Base-by-base conservation (phyloP, 306 rosid species). In the Arachis hypogaea region DNA sequence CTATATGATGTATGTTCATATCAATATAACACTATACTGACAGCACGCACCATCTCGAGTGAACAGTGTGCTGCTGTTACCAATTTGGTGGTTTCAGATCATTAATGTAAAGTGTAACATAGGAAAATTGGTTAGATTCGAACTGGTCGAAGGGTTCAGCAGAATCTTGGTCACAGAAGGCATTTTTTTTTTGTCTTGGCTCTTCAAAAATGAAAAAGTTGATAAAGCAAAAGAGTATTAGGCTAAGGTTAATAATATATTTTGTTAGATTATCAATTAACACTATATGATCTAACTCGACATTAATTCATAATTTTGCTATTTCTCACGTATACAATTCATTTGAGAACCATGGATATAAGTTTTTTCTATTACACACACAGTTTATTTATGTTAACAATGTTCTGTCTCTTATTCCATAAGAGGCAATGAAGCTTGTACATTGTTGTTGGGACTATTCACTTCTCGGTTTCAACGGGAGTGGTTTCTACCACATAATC, bases 401-500 rank as follows among this genome's bases (percentile, higher is more conserved):
- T 64, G 60, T 62, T 42, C 73, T 28, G 22, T 28, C 50, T 7
- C 49, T 11, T 69, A 57, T 62, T 42, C 73, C 29, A 50, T 30
- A 22, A 7, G 40, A 33, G 71, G 29, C 63, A 68, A 68, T 57
- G 30, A 59, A 33, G 49, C 66, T 59, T 75, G 71, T 57, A 18
- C 28, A 33, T 2, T 38, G 63, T 7, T 14, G 18, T 12, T 12
- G 45, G 60, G 9, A 67, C 33, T 3, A 11, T 2, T 83, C 69
- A 77, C 46, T 69, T 77, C 59, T 72, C 82, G 50, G 40, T 74
- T 68, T 86, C 92, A n/a, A 22, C 71, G 2, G 66, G 73, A 68
- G 86, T 87, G 38, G 86, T 84, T 80, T 87, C 96, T 33, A 33
- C 38, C 42, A 94, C 79, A 63, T 91, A 91, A 9, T 92, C 97